Conservation (phyloP, 2,329 filamentous ascomycete genomes). For the Aspergillus sp. region DNA sequence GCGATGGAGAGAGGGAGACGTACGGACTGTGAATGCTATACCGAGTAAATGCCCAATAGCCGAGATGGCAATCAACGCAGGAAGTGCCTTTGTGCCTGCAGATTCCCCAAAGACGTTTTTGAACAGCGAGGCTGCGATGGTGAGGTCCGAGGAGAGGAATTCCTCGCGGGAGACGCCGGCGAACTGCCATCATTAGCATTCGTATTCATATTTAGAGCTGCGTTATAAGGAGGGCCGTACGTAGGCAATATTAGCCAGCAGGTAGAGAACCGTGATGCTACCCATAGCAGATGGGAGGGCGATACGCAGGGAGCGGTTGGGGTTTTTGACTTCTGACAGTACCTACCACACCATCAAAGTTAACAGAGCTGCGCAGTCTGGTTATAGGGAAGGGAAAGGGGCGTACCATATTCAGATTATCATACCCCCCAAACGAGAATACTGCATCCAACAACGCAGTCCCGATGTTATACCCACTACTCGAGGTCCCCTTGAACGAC, state of each 20-base stretch:
- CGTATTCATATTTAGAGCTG: no score
- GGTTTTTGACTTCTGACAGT: constrained; percentile 48
- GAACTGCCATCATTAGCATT: constrained; percentile 24
- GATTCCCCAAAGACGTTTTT: constrained; percentile 31
- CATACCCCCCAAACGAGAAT: constrained; percentile 42
- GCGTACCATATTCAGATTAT: constrained; percentile 12
- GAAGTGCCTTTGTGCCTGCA: constrained; percentile 12
- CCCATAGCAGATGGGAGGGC: constrained; percentile 48
- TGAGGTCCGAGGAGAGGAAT: constrained; percentile 43
- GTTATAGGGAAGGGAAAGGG: neutral
- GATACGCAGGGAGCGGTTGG: constrained; percentile 48
- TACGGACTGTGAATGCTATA: constrained; percentile 17
- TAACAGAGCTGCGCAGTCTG: neutral
- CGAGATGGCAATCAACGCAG: constrained; percentile 16
- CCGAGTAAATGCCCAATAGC: constrained; percentile 18
- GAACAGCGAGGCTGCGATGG: constrained; percentile 50
- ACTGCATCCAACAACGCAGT: constrained; percentile 27
- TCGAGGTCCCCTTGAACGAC: constrained; percentile 14
- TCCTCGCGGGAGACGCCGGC: constrained; percentile 48
- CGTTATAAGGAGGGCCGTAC: constrained; percentile 1
- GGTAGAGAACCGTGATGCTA: constrained; percentile 45
- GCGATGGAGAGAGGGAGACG: neutral
- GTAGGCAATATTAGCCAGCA: constrained; percentile 51
- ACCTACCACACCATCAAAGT: constrained; percentile 24
- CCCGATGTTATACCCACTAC: constrained; percentile 15